These are phyloP conservation scores for Pseudomonodictys pantanalensis DNA, from an alignment of 495 filamentous ascomycete species.

Conservation along the genomic window DNA sequence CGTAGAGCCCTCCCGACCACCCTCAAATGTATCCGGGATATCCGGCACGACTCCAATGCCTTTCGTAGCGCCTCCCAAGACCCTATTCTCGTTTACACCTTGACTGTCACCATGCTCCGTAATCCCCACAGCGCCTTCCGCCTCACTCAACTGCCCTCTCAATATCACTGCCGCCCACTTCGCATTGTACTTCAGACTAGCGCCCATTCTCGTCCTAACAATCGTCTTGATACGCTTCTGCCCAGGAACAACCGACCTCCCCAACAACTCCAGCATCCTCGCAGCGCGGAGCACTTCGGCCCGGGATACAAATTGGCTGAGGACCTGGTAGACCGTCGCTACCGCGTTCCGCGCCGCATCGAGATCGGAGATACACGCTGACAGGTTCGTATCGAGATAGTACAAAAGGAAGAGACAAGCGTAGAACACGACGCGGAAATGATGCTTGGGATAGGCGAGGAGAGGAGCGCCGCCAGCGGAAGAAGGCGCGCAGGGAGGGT, in stretches of 20 bases:
- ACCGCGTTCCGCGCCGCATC: slow-evolving; percentile 19
- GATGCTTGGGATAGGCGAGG: slow-evolving; percentile 11
- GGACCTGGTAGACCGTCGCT: slow-evolving; percentile 8
- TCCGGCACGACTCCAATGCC: no score
- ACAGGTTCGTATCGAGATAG: slow-evolving; percentile 14
- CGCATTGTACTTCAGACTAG: slow-evolving; percentile 4
- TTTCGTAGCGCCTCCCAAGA: not conserved
- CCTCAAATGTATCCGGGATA: no score
- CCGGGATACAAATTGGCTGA: slow-evolving; percentile 7
- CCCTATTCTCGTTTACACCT: not conserved
- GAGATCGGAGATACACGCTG: slow-evolving; percentile 1
- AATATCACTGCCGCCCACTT: slow-evolving; percentile 3
- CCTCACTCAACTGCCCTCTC: not conserved
- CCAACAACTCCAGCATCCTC: slow-evolving; percentile 1
- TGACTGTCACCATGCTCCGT: not conserved
- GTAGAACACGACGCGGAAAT: slow-evolving; percentile 11
- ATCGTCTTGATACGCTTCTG: not conserved
- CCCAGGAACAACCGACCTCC: not conserved
- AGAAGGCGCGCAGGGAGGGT: not conserved
- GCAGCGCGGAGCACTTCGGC: slow-evolving; percentile 10
- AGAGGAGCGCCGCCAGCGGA: not conserved
- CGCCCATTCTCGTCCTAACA: slow-evolving; percentile 3
- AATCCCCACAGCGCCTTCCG: not conserved
- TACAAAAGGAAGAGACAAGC: slow-evolving; percentile 19
- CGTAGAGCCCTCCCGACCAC: no score